Conservation (phyloP, 2,329 filamentous ascomycete genomes). For the Colletotrichum chlorophyti region DNA sequence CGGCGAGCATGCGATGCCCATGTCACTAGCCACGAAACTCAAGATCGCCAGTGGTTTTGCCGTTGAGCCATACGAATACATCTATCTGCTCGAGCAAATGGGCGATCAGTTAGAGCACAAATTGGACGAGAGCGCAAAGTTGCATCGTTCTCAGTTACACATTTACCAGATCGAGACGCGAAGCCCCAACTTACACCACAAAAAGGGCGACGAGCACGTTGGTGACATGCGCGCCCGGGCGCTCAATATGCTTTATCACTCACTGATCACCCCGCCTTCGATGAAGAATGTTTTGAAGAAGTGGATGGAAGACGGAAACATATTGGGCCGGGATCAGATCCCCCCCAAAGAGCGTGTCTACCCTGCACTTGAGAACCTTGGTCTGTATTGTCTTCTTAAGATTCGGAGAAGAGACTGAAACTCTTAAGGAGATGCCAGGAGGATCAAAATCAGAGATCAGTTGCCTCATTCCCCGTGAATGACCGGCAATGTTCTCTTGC, state of each 20-base stretch:
- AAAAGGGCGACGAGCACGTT: slow-evolving; percentile 18
- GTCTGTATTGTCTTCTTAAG: no score
- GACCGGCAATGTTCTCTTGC: no score
- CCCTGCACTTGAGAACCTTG: slow-evolving; percentile 11
- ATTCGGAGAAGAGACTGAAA: no score
- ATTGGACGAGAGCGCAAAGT: not conserved
- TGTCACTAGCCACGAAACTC: slow-evolving; percentile 6
- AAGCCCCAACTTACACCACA: slow-evolving; percentile 14
- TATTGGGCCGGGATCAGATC: not conserved
- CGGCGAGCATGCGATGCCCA: slow-evolving; percentile 13
- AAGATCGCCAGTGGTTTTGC: slow-evolving; percentile 12
- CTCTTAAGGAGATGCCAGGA: no score
- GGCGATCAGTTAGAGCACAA: not conserved
- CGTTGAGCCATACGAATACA: slow-evolving; percentile 11
- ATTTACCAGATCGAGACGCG: slow-evolving; percentile 14
- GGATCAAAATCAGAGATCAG: no score
- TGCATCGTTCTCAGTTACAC: not conserved
- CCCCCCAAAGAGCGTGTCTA: slow-evolving; percentile 7
- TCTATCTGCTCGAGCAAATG: slow-evolving; percentile 3
- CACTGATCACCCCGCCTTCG: not conserved
- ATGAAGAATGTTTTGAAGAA: slow-evolving; percentile 5
- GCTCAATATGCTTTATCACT: slow-evolving; percentile 7
- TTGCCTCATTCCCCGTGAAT: no score
- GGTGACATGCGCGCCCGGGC: slow-evolving; percentile 6
- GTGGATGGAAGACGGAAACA: not conserved